Percentiles rank a stretch among this genome's conserved stretches.
Evolutionary conservation across 768 basidiomycete species (phyloP).

Genomic region (Suillus ampliporus): DNA sequence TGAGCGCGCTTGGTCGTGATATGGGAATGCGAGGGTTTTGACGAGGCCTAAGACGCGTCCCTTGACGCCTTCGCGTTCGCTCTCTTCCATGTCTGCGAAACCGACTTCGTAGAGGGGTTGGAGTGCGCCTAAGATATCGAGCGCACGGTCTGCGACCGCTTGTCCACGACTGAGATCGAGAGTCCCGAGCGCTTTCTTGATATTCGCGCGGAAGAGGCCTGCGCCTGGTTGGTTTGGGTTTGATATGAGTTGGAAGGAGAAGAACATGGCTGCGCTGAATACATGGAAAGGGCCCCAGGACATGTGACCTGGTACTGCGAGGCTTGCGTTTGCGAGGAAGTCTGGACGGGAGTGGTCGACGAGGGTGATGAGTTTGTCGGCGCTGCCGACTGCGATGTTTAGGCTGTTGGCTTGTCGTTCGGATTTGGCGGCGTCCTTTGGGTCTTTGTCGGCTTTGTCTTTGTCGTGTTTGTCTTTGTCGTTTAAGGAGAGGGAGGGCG

Average conservation of each 20-base stretch:
- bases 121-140: conserved; percentile 71
- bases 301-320: conserved; percentile 82
- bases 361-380: conserved; percentile 79
- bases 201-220: conserved; percentile 74
- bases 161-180: conserved; percentile 69
- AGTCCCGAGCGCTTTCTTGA: conserved; percentile 68
- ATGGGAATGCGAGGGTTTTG: conserved; percentile 82
- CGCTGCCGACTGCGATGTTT: conserved; percentile 76
- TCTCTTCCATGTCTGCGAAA: conserved; percentile 53
- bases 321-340: conserved; percentile 68
- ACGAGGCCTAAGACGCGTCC: conserved; percentile 67
- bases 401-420: conserved; percentile 62
- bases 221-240: conserved; percentile 83
- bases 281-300: conserved; percentile 85
- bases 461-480: conserved; percentile 40
- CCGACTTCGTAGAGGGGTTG: conserved; percentile 76
- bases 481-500: conserved; percentile 26
- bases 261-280: conserved; percentile 89
- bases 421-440: conserved; percentile 21
- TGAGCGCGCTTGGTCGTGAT: conserved; percentile 65
- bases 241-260: conserved; percentile 86
- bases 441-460: conserved; percentile 35
- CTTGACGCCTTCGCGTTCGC: conserved; percentile 64
- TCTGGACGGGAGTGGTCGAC: conserved; percentile 78
- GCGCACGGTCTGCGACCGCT: conserved; percentile 76